A percentile compares a stretch with the other conserved stretches of the same genome.
These are phyloP conservation scores for Neurospora pannonica DNA, from an alignment of 495 filamentous ascomycete genomes.

Conservation along the genomic window DNA sequence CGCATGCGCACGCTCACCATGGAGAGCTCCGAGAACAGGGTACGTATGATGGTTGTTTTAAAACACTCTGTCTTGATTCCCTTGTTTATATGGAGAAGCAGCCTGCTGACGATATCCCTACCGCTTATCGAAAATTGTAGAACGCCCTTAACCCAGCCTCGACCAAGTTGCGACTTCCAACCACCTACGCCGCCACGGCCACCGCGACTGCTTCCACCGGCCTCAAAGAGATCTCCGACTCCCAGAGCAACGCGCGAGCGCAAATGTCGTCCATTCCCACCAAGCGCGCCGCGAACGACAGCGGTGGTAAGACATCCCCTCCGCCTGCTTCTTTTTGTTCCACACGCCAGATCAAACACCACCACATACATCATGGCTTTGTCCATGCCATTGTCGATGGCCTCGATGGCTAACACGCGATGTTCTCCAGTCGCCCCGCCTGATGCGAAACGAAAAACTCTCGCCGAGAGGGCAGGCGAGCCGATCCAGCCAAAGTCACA, in stretches of 20 bases:
- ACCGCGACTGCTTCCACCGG: slow-evolving; percentile 3
- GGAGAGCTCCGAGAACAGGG: slow-evolving; percentile 34
- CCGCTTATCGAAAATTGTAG: not conserved
- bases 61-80: not conserved
- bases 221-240: slow-evolving; percentile 42
- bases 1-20: slow-evolving; percentile 26
- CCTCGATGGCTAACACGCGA: slow-evolving; percentile 9
- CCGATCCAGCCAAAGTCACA: slow-evolving; percentile 18
- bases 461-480: slow-evolving; percentile 47
- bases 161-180: not conserved
- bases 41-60: slow-evolving; percentile 8
- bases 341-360: not conserved
- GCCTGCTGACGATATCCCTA: not conserved
- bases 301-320: slow-evolving; percentile 8
- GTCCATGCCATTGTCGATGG: not conserved
- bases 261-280: slow-evolving; percentile 41
- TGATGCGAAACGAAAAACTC: slow-evolving; percentile 50
- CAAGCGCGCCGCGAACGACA: slow-evolving; percentile 32
- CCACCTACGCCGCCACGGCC: slow-evolving; percentile 1
- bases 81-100: not conserved
- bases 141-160: not conserved
- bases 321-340: not conserved
- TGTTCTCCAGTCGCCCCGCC: slow-evolving; percentile 29
- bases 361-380: not conserved
- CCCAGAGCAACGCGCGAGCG: slow-evolving; percentile 59